phyloP scores from a whole-genome alignment of 2,329 filamentous ascomycete species.

The Blumeriella jaapii region DNA sequence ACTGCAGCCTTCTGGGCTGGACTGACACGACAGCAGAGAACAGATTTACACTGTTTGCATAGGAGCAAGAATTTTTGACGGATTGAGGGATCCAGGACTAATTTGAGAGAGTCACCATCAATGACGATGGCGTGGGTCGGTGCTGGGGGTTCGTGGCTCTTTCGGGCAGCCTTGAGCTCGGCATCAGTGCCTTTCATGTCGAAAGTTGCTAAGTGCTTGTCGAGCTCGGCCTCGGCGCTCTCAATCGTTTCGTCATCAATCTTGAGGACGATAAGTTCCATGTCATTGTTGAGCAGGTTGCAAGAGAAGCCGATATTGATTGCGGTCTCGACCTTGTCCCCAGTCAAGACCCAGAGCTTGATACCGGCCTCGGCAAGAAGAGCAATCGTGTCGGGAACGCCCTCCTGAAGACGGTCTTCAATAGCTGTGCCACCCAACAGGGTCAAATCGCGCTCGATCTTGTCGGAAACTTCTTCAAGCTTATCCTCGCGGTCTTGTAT shows the following conservation, averaged over 20 bases:
- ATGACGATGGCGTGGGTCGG: conserved; percentile 89
- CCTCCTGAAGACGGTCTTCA: conserved; percentile 92
- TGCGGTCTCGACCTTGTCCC: conserved; percentile 97
- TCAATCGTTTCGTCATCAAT: conserved; percentile 60
- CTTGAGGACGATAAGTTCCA: conserved; percentile 90
- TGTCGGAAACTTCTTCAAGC: conserved; percentile 76
- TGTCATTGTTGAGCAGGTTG: conserved; percentile 92
- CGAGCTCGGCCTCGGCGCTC: conserved; percentile 57
- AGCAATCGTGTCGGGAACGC: conserved; percentile 90
- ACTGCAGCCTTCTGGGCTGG: conserved; percentile 97
- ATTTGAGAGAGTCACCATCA: conserved; percentile 84
- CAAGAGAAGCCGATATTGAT: conserved; percentile 99
- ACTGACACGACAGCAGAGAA: conserved; percentile 93
- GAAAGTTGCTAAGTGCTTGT: conserved; percentile 62
- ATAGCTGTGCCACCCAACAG: conserved; percentile 92
- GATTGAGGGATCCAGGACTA: conserved; percentile 70
- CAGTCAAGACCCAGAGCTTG: conserved; percentile 96
- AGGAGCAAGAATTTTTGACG: conserved; percentile 89
- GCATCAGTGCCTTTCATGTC: conserved; percentile 73
- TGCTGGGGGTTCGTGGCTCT: conserved; percentile 75
- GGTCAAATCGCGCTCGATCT: conserved; percentile 80
- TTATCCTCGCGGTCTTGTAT: conserved; percentile 85
- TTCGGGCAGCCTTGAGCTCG: conserved; percentile 67
- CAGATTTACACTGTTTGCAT: conserved; percentile 94
- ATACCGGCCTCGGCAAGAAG: conserved; percentile 87